Evolutionary conservation across 2,329 filamentous ascomycete genomes (phyloP), one percentile per base, ranked within the genome.

Genomic region (Diplodia scrobiculata): DNA sequence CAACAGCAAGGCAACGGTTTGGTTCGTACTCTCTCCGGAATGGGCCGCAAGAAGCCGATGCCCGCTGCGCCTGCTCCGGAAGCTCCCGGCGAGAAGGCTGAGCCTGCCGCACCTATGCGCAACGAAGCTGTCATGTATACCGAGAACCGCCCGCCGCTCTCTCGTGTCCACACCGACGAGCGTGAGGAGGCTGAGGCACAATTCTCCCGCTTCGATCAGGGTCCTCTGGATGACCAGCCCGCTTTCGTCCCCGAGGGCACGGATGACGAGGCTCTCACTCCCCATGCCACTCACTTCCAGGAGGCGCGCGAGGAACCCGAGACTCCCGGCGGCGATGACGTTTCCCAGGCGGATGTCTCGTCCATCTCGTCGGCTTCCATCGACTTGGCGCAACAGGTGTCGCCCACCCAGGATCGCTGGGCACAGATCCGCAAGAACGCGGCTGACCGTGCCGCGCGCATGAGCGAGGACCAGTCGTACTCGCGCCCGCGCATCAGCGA

Each of bases 341-440:
- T 27, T 32, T 66, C 64, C 38, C 63, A 70, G 34, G 78, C 79
- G 38, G 74, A 76, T 60, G 72, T 75, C 1, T 82, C 80, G 0
- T 67, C 66, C 13, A 47, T 62, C 58, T 62, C 58, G 17, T 79
- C 81, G 65, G 73, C 77, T 13, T 80, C 79, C 2, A 72, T 80
- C 38, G 79, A 81, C n/a, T 64, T 75, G 29, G 68, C 68, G 4
- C 73, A 69, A 53, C 74, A 73, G 54, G 79, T 81, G 13, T 75
- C 73, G 41, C 77, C 73, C 21, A 71, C 73, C 36, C 84, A 90
- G 69, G 93, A 97, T 75, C 88, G 94, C 65, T 99, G 95, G 95
- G 94, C 94, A 0, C 92, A 96, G 78, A 97, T 98, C 71, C 87
- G 93, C 70, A 94, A 93, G 83, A 97, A 97, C 73, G 95, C 95